Base-by-base conservation (phyloP, 2,329 filamentous ascomycete genomes). In the Fonsecaea monophora region DNA sequence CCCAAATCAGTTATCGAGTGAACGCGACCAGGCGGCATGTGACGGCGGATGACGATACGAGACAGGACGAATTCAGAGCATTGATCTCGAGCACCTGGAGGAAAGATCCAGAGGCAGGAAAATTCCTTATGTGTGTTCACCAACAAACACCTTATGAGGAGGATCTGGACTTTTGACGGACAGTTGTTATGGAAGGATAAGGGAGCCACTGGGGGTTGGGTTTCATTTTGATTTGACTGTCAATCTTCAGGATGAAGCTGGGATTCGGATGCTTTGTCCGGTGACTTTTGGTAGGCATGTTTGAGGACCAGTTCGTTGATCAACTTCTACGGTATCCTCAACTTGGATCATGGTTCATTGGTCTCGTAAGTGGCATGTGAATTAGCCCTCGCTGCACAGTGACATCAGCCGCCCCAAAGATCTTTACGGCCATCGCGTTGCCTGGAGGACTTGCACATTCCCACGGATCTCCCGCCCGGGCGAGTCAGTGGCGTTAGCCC, bases 141-240 rank as follows among this genome's bases (percentile, higher is more conserved):
- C 72, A 73, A 42, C 72, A 73, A 55, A 73, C 72, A 15, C 71
- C 71, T 7, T 73, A 71, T 64, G 59, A 65, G 8, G 55, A 66
- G 21, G 66, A 68, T 40, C 13, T 68, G 32, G 63, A 68, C 13
- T 34, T 65, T 37, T 66, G 32, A 62, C 10, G 18, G 21, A 10
- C 34, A 12, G 40, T n/a, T 32, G 12, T n/a, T 35, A 40, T 37
- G 35, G n/a, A 37, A 32, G 18, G 30, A 35, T 37, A 38, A n/a
- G 30, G 25, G 34, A 57, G n/a, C 15, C 32, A 37, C 4, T n/a
- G 42, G 15, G 21, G 15, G n/a, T 18, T 45, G 40, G 40, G n/a
- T 9, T 45, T 21, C n/a, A 45, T 45, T 45, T 42, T 3, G 38
- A 42, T 42, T 42, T 15, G 38, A 18, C 2, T 45, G 1, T 5